Evolutionary conservation across 768 basidiomycete genomes (phyloP).

Genomic region (Mycena alexandri): DNA sequence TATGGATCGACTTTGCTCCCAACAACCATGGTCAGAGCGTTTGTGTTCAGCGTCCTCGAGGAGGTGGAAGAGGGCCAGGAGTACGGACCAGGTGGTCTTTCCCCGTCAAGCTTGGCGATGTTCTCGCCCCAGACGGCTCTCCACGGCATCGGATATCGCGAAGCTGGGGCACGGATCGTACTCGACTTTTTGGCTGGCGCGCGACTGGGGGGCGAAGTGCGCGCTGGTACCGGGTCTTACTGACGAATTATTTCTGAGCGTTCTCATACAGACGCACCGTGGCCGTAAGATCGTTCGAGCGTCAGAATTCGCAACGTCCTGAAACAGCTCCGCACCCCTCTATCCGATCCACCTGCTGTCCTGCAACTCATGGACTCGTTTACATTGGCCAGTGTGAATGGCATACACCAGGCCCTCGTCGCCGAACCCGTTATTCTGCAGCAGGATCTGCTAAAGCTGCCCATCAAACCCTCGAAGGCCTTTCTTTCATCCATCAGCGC

Average conservation of each 20-base stretch:
- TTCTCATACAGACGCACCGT: constrained; percentile 10
- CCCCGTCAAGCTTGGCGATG: constrained; percentile 9
- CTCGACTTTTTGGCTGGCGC: constrained; percentile 19
- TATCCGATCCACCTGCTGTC: neutral
- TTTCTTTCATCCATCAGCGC: constrained; percentile 3
- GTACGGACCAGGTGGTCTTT: constrained; percentile 5
- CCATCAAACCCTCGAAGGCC: constrained; percentile 7
- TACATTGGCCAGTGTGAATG: neutral
- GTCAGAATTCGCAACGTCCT: neutral
- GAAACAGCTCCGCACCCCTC: neutral
- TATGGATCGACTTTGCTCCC: no score
- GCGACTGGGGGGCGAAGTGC: constrained; percentile 4
- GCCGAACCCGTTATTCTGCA: constrained; percentile 2
- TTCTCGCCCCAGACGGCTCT: constrained; percentile 10
- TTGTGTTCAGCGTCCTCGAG: neutral
- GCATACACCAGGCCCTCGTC: constrained; percentile 6
- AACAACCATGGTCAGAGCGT: neutral
- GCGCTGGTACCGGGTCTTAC: neutral
- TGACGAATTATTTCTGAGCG: neutral
- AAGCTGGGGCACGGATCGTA: constrained; percentile 15
- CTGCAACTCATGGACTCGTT: constrained; percentile 7
- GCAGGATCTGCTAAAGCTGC: neutral
- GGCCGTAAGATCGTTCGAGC: constrained; percentile 15
- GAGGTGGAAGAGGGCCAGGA: neutral
- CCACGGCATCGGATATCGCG: constrained; percentile 5